phyloP scores from a whole-genome alignment of 495 filamentous ascomycete species.

The Parachaetomium inaequale region DNA sequence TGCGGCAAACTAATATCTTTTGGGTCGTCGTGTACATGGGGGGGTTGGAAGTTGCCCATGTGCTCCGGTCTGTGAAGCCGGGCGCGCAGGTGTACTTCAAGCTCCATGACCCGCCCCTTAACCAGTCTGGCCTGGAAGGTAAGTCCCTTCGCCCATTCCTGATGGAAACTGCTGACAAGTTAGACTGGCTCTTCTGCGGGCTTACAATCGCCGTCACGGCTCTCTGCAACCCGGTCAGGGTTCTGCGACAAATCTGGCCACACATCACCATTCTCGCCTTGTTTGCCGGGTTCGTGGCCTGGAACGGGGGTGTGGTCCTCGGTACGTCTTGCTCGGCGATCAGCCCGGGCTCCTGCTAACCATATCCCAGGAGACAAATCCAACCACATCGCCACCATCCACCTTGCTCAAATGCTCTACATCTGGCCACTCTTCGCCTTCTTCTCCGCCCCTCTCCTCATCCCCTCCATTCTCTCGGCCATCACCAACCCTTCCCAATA shows the following conservation, averaged over 20 bases:
- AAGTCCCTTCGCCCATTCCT: slow-evolving; percentile 2
- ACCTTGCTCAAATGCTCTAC: slow-evolving; percentile 91
- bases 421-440: slow-evolving; percentile 85
- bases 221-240: slow-evolving; percentile 46
- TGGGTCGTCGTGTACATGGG: slow-evolving; percentile 89
- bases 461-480: slow-evolving; percentile 42
- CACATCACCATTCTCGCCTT: slow-evolving; percentile 62
- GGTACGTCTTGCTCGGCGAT: slow-evolving; percentile 46
- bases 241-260: slow-evolving; percentile 57
- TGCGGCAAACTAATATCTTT: slow-evolving; percentile 94
- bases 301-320: slow-evolving; percentile 89
- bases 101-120: slow-evolving; percentile 59
- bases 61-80: slow-evolving; percentile 39
- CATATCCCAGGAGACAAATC: slow-evolving; percentile 71
- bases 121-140: slow-evolving; percentile 57
- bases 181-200: slow-evolving; percentile 47
- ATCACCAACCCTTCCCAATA: slow-evolving; percentile 11
- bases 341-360: not conserved
- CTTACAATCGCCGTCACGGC: slow-evolving; percentile 59
- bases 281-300: slow-evolving; percentile 73
- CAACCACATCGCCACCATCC: slow-evolving; percentile 84
- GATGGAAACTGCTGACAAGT: not conserved
- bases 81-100: slow-evolving; percentile 19
- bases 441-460: slow-evolving; percentile 78
- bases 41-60: slow-evolving; percentile 61